Base-by-base conservation (phyloP, 345 rosid species). In the Euphorbia pulcherrima region DNA sequence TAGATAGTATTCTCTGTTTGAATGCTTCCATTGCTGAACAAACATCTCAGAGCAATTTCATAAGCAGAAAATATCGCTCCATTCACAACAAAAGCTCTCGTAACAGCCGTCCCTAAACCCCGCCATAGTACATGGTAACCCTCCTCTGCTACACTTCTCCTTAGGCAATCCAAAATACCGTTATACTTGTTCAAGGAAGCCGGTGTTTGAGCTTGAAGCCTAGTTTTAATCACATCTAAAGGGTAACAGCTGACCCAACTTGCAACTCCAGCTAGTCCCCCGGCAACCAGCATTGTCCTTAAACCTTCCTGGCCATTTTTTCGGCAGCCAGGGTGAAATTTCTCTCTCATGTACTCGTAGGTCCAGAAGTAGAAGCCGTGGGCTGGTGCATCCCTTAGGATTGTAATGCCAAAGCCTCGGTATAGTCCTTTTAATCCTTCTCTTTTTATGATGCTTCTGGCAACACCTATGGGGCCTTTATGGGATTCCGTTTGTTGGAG, bases 41-140 rank as follows among this genome's bases (percentile, higher is more conserved):
- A 80, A 77, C 91, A 89, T 82, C 98, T 80, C 78, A 93, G 79
- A 17, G 98, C 83, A 21, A 84, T 80, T 79, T 91, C 98, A 30
- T 91, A 91, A 16, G 97, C 96, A 64, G 90, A 69, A 78, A 93
- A 94, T 14, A 94, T 61, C 30, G 97, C 92, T 3, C 92, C 97
- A 64, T 94, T 91, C 69, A 94, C 99, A 6, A 91, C 85, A 78
- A 94, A 94, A 64, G 99, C 99, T 80, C 97, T 82, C 58, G 95
- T 80, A 55, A 94, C 95, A n/a, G 97, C 99, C 71, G 99, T 91
- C 41, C 96, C 97, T 27, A 93, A 68, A n/a, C 98, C 98, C 64
- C 96, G 76, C 91, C 90, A 93, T 26, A 91, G 91, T 70, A 93
- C 89, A 0, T 75, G 0, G 47, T 84, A 81, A 18, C 99, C 96